A percentile compares a stretch with the other conserved stretches of the same genome.
Conservation (phyloP, 2,329 filamentous ascomycete genomes). For the Alternaria incomplexa region DNA sequence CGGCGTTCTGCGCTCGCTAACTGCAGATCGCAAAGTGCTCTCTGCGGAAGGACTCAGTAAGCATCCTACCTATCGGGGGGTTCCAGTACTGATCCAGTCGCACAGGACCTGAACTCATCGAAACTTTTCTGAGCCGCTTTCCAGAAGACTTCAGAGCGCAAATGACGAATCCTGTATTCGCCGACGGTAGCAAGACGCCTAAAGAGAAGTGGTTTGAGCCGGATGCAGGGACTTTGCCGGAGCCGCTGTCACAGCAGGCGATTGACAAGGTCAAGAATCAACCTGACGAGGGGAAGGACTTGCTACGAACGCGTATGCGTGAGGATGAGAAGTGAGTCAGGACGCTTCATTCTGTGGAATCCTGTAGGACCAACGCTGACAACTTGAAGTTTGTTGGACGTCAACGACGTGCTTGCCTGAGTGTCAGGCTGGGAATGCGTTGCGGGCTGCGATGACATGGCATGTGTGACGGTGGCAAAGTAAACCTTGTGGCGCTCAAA, state of each 20-base stretch:
- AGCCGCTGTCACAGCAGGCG: conserved; percentile 1
- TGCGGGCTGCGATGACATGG: background rate
- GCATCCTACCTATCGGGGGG: background rate
- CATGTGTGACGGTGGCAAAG: background rate
- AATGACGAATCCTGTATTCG: background rate
- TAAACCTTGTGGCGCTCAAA: background rate
- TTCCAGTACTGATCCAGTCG: background rate
- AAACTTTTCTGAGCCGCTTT: conserved; percentile 1
- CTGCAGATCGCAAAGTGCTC: conserved; percentile 9
- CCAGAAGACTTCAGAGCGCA: background rate
- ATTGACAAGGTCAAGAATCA: conserved; percentile 1
- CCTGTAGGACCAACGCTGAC: background rate
- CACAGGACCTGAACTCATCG: background rate
- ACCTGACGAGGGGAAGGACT: conserved; percentile 1
- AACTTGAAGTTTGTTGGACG: background rate
- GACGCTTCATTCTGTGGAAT: background rate
- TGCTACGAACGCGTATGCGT: background rate
- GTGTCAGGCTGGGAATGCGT: background rate
- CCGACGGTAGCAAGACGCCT: conserved; percentile 5
- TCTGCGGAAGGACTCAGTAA: conserved; percentile 4
- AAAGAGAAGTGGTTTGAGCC: conserved; percentile 8
- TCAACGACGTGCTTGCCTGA: background rate
- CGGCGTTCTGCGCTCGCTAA: conserved; percentile 11
- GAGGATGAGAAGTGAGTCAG: conserved; percentile 2
- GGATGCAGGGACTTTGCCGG: conserved; percentile 1